phyloP scores from a whole-genome alignment of 2,329 filamentous ascomycete species.

The Tolypocladium capitatum region DNA sequence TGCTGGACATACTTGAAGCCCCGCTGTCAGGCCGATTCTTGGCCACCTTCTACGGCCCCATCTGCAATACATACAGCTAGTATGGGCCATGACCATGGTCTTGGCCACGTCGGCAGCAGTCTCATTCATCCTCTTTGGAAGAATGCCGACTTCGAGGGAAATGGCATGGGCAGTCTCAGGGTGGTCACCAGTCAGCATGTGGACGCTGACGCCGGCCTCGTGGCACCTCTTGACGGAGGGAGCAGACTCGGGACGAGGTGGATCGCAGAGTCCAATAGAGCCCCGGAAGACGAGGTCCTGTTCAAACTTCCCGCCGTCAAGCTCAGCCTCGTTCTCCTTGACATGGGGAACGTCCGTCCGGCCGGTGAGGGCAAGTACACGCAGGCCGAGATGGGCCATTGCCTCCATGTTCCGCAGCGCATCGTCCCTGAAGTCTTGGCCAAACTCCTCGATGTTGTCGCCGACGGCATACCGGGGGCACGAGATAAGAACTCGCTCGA shows the following conservation, averaged over 20 bases:
- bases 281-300: slow-evolving; percentile 51
- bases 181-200: slow-evolving; percentile 61
- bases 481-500: slow-evolving; percentile 52
- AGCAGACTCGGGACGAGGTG: slow-evolving; percentile 53
- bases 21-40: slow-evolving; percentile 75
- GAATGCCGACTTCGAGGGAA: slow-evolving; percentile 49
- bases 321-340: slow-evolving; percentile 23
- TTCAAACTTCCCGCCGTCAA: slow-evolving; percentile 44
- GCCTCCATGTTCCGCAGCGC: slow-evolving; percentile 57
- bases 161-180: slow-evolving; percentile 52
- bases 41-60: too few relatives aligned
- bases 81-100: slow-evolving; percentile 53
- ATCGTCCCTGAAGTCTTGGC: slow-evolving; percentile 37
- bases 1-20: slow-evolving; percentile 64
- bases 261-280: slow-evolving; percentile 60
- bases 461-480: slow-evolving; percentile 40
- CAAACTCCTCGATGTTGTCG: slow-evolving; percentile 31
- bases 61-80: too few relatives aligned
- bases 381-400: slow-evolving; percentile 51
- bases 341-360: slow-evolving; percentile 25
- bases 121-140: slow-evolving; percentile 35
- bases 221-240: slow-evolving; percentile 44
- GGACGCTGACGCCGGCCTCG: slow-evolving; percentile 48
- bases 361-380: slow-evolving; percentile 54
- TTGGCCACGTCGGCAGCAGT: slow-evolving; percentile 40